These are phyloP conservation scores for Fraxinus velutina DNA, from an alignment of 305 asterid species.

Conservation along the genomic window DNA sequence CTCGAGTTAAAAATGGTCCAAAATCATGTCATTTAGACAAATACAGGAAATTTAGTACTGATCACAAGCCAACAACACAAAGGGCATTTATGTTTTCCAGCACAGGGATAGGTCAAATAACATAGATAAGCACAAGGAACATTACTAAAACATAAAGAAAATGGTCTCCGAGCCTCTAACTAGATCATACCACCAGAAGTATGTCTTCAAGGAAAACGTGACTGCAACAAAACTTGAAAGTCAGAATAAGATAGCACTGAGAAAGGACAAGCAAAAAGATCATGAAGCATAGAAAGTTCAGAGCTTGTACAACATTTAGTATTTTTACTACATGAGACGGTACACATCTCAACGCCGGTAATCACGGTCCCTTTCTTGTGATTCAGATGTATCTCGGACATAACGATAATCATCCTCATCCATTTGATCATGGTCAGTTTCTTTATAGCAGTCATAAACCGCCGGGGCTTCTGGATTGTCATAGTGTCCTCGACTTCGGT, in stretches of 20 bases:
- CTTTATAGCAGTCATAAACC: conserved; percentile 63
- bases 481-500: neutral
- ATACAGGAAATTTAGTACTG: neutral
- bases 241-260: neutral
- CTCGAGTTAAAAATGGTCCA: neutral
- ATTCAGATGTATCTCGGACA: conserved; percentile 53
- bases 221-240: neutral
- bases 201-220: neutral
- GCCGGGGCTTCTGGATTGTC: conserved; percentile 40
- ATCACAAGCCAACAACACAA: neutral
- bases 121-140: neutral
- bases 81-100: neutral
- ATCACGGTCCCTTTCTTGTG: conserved; percentile 46
- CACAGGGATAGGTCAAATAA: neutral
- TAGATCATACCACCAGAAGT: neutral
- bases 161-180: neutral
- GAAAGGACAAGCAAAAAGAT: neutral
- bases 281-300: neutral
- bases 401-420: conserved; percentile 74
- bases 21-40: neutral
- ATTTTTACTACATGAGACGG: neutral
- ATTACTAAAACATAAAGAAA: neutral
- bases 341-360: conserved; percentile 53
- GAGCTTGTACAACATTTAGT: neutral
- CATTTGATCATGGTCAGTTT: conserved; percentile 62